Conservation (phyloP, 2,329 filamentous ascomycete genomes). For the Fonsecaea monophora region DNA sequence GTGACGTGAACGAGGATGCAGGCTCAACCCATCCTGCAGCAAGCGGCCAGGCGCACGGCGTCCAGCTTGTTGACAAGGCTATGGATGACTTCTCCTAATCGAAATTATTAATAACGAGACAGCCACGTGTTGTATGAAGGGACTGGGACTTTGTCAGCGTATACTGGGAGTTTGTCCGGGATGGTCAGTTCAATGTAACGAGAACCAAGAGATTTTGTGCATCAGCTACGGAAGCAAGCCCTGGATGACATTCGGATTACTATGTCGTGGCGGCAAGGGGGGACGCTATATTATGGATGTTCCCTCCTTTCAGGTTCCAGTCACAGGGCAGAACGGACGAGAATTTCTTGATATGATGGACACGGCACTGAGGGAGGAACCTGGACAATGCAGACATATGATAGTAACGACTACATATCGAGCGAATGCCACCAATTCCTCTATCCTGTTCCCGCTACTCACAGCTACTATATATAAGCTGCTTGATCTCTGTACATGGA, state of each 20-base stretch:
- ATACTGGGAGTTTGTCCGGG: not conserved
- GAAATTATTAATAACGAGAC: not conserved
- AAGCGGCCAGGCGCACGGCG: conserved; percentile 24
- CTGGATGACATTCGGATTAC: not conserved
- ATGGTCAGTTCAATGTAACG: not conserved
- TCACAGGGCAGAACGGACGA: not conserved
- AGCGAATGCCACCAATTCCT: not conserved
- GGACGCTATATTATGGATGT: not conserved
- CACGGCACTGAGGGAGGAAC: not conserved
- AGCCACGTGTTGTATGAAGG: not conserved
- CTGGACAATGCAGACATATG: not conserved
- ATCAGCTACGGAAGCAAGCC: not conserved
- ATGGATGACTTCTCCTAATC: conserved; percentile 69
- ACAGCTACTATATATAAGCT: not conserved
- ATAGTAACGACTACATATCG: not conserved
- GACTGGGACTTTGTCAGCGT: not conserved
- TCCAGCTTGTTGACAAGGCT: conserved; percentile 75
- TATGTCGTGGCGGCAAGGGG: not conserved
- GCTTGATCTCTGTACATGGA: no score
- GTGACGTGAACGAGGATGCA: conserved; percentile 2
- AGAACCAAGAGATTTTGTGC: not conserved
- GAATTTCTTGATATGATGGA: not conserved
- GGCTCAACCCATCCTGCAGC: conserved; percentile 5
- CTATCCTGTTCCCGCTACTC: not conserved
- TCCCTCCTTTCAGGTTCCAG: not conserved